phyloP scores from a whole-genome alignment of 768 basidiomycete genomes.

The Suillus paluster region DNA sequence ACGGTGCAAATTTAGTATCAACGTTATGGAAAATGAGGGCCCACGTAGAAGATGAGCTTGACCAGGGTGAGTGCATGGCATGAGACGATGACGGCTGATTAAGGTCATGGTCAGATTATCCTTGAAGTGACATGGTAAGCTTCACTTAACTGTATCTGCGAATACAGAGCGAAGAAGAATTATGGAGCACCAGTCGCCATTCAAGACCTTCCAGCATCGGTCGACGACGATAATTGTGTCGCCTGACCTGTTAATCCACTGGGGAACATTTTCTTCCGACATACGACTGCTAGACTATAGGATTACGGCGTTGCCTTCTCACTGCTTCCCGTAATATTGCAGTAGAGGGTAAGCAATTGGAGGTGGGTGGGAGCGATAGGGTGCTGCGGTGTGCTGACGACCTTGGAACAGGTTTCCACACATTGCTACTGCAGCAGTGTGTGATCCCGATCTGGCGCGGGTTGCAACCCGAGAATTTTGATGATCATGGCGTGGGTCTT shows the following conservation, averaged over 20 bases:
- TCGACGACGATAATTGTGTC: too few species aligned
- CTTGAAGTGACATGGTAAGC: neutral
- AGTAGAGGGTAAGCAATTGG: neutral
- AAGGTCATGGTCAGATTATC: neutral
- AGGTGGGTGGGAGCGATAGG: neutral
- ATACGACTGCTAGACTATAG: neutral
- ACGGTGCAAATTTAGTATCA: neutral
- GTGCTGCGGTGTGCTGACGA: neutral
- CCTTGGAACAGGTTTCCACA: neutral
- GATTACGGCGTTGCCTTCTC: neutral
- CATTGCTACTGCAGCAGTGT: neutral
- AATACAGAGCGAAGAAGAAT: neutral
- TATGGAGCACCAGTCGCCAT: neutral
- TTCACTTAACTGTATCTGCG: neutral
- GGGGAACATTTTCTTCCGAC: neutral
- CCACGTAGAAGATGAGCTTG: neutral
- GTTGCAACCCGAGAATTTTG: neutral
- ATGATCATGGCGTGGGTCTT: neutral
- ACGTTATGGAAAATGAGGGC: neutral
- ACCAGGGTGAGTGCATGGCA: neutral
- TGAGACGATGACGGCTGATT: neutral
- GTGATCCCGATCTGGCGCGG: constrained; percentile 2
- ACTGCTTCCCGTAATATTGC: neutral
- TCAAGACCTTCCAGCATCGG: neutral
- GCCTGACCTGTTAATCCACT: neutral